Evolutionary conservation across 331 rosid genomes (phyloP), one percentile per base, ranked within the genome.

Genomic region (Erythrophleum ivorense): DNA sequence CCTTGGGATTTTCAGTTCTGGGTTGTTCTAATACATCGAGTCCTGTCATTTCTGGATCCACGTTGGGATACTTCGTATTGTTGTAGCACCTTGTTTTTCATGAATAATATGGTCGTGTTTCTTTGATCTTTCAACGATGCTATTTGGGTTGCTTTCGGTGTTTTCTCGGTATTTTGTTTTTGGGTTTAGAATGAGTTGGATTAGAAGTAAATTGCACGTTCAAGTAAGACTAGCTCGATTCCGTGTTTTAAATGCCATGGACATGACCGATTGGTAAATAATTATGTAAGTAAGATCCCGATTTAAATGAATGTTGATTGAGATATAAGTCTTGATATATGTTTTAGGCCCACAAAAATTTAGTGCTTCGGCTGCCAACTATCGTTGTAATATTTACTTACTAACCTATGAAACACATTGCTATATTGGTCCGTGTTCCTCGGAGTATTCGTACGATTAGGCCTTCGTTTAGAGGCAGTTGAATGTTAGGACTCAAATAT

Each of bases 21-120:
- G 63, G 24, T 49, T 71, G 43, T 43, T 71, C 16, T 76, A 54
- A 52, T 70, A 7, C 53, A 21, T 64, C 8, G 48, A 48, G 38
- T 52, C 29, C 11, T 38, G 40, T 71, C 16, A 9, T 71, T 71
- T 64, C 75, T 73, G 33, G 79, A 86, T 80, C 76, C 60, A 58
- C 9, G 77, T 76, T 65, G 71, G 50, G 46, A 0, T 80, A 3
- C 71, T 76, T 75, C 18, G 1, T 68, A 6, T 65, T 50, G 1
- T 45, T 38, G 49, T 1, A 49, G 14, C 33, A 0, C 33, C 19
- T 34, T 18, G 7, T 14, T 33, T 16, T 57, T 12, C 46, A 7
- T 3, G 16, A 33, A 68, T 59, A 48, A 5, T 16, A 6, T 38
- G 40, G 58, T 24, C 24, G 13, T 38, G 48, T 62, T 21, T 80